Conservation (phyloP, 2,329 filamentous ascomycete species). For the Ustulina deusta region DNA sequence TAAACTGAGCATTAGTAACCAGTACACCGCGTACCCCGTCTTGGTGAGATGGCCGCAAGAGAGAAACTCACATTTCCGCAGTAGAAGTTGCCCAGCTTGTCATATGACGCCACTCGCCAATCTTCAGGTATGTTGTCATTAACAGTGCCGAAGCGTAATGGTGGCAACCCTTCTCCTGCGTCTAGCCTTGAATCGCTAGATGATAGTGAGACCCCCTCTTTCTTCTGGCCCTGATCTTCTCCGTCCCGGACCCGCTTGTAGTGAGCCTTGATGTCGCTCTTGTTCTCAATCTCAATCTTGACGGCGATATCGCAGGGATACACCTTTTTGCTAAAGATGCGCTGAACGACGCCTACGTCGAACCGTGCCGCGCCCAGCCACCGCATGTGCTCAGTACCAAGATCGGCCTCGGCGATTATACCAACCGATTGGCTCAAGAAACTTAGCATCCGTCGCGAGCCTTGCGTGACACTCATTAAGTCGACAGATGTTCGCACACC, state of each 20-base stretch:
- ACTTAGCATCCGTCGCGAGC: slow-evolving; percentile 77
- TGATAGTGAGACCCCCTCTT: slow-evolving; percentile 44
- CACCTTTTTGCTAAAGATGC: slow-evolving; percentile 78
- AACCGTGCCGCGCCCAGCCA: slow-evolving; percentile 94
- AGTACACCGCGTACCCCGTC: neutral
- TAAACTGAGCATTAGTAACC: slow-evolving; percentile 50
- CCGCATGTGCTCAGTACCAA: slow-evolving; percentile 88
- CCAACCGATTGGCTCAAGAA: slow-evolving; percentile 93
- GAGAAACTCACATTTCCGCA: slow-evolving; percentile 80
- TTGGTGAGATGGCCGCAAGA: neutral
- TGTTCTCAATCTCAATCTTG: slow-evolving; percentile 83
- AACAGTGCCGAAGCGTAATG: slow-evolving; percentile 82
- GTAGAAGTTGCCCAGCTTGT: slow-evolving; percentile 92
- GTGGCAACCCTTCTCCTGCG: slow-evolving; percentile 72
- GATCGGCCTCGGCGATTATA: slow-evolving; percentile 88
- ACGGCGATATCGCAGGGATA: slow-evolving; percentile 92
- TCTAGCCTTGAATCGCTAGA: slow-evolving; percentile 36
- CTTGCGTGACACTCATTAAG: slow-evolving; percentile 88
- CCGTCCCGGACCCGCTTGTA: slow-evolving; percentile 66
- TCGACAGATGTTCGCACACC: slow-evolving; percentile 87
- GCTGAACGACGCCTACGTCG: slow-evolving; percentile 82
- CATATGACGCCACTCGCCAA: slow-evolving; percentile 79
- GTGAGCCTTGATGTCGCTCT: slow-evolving; percentile 77
- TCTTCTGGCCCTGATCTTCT: slow-evolving; percentile 44
- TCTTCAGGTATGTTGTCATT: slow-evolving; percentile 79